Evolutionary conservation across 1,284 basidiomycete species (phyloP).

Genomic region (Hortiboletus rubellus): DNA sequence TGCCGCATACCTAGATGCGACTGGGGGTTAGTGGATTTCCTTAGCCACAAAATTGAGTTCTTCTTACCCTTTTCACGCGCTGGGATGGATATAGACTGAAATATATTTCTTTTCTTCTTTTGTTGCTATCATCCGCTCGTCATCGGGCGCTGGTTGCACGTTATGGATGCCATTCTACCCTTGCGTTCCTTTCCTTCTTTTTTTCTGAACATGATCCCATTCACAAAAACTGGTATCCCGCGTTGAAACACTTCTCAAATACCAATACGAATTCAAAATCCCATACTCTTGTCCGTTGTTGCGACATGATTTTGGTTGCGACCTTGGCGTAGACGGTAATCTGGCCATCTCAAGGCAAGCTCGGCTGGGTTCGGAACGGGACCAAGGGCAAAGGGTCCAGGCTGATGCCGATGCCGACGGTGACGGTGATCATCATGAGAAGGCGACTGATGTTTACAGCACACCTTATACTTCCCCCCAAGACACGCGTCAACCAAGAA

Average conservation of each 20-base stretch:
- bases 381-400: neutral
- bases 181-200: slow-evolving; percentile 19
- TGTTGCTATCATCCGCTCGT: slow-evolving; percentile 39
- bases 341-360: neutral
- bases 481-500: slow-evolving; percentile 4
- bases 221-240: slow-evolving; percentile 10
- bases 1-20: slow-evolving; percentile 81
- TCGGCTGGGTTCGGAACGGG: neutral
- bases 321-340: slow-evolving; percentile 5
- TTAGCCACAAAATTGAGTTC: slow-evolving; percentile 44
- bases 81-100: slow-evolving; percentile 67
- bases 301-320: slow-evolving; percentile 9
- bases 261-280: slow-evolving; percentile 19
- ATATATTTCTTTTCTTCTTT: slow-evolving; percentile 55
- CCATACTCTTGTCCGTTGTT: neutral
- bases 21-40: slow-evolving; percentile 77
- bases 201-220: neutral
- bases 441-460: slow-evolving; percentile 23
- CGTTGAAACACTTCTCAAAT: slow-evolving; percentile 3
- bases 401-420: neutral
- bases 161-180: slow-evolving; percentile 20
- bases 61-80: slow-evolving; percentile 50
- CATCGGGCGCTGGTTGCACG: slow-evolving; percentile 10
- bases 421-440: slow-evolving; percentile 10
- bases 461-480: slow-evolving; percentile 26